Base-by-base conservation (phyloP, 2,329 filamentous ascomycete genomes). In the Colletotrichum abscissum region DNA sequence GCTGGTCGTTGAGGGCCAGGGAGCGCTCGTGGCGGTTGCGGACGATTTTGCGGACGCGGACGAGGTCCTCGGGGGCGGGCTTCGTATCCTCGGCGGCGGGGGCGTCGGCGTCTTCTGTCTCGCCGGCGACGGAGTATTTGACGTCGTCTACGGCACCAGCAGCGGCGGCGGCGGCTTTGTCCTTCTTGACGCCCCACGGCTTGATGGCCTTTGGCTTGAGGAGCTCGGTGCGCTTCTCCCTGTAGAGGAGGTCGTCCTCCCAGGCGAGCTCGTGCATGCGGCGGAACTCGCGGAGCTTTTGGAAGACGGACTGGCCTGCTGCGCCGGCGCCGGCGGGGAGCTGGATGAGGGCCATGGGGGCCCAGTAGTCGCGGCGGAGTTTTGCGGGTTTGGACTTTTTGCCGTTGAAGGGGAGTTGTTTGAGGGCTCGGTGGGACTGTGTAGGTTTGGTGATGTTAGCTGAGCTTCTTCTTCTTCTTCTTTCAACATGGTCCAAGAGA, bases 331-430 rank as follows among this genome's bases (percentile, higher is more conserved):
- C 88, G 57, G 81, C 73, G 56, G 87, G 86, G 79, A 93, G 91
- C 78, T 87, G 83, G 74, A 93, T 88, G 75, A 87, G 82, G 63
- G 90, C 90, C 77, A 93, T 83, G 7, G 89, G 89, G 42, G 84
- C 83, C 91, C 92, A 93, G 82, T 91, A 89, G 83, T 93, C 92
- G 81, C 91, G 92, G 72, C 92, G 90, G 52, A 93, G 83, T 77
- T 89, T 90, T 67, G 87, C 80, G 2, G 91, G 91, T 76, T 89
- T 88, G 59, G 89, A 87, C 82, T 93, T 92, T 80, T 93, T 93
- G 82, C 91, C 91, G 75, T 91, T 90, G 84, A 88, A 93, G 60
- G 90, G 88, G 73, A 93, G 81, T 78, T 92, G 90, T 77, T 87
- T 85, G 75, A 91, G 81, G 59, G 85, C 84, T 72, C 85, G 84